These are phyloP conservation scores for Hydnomerulius pinastri DNA, from an alignment of 768 basidiomycete species.

Conservation along the genomic window DNA sequence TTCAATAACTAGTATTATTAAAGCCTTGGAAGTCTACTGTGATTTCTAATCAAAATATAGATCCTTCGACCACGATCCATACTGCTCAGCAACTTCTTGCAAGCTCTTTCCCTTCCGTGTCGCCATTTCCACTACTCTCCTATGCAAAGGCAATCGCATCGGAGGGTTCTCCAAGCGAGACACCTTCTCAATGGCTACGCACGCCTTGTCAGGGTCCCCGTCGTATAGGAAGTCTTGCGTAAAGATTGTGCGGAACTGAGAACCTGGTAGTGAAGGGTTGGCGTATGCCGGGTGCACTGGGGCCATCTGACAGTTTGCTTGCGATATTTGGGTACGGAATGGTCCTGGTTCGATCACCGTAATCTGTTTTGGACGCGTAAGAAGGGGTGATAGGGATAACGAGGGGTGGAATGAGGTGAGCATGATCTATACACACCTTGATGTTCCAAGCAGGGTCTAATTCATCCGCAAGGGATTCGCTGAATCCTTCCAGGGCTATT, in stretches of 20 bases:
- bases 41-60: too few relatives aligned
- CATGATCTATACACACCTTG: slow-evolving; percentile 23
- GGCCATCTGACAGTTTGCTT: not conserved
- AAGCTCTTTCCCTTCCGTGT: slow-evolving; percentile 17
- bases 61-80: slow-evolving; percentile 18
- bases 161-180: slow-evolving; percentile 16
- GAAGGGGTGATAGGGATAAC: not conserved
- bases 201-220: slow-evolving; percentile 17
- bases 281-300: slow-evolving; percentile 16
- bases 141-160: slow-evolving; percentile 16
- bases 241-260: slow-evolving; percentile 3
- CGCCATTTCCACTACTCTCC: slow-evolving; percentile 1
- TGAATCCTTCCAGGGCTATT: slow-evolving; percentile 34
- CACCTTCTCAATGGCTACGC: slow-evolving; percentile 14
- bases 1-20: too few relatives aligned
- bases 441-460: slow-evolving; percentile 32
- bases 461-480: slow-evolving; percentile 23
- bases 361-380: not conserved
- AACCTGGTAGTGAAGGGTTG: slow-evolving; percentile 6
- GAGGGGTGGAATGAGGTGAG: not conserved
- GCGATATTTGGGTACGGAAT: slow-evolving; percentile 9
- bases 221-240: too few relatives aligned
- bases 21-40: too few relatives aligned
- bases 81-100: slow-evolving; percentile 8
- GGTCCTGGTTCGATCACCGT: slow-evolving; percentile 13